Base-by-base conservation (phyloP, 495 filamentous ascomycete genomes). In the Darksidea phi region DNA sequence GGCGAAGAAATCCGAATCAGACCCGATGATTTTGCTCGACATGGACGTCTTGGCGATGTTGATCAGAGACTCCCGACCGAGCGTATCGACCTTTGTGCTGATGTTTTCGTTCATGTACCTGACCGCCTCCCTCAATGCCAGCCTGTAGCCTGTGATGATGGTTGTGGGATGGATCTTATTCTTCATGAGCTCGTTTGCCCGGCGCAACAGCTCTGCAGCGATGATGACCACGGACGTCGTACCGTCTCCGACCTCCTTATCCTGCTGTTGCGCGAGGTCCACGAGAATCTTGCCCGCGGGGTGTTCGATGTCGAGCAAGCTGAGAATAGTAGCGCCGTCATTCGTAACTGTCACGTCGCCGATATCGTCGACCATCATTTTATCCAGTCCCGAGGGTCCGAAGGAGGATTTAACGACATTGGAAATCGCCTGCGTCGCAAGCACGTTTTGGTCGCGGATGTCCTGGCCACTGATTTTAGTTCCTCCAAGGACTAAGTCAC, bases 331-430 rank as follows among this genome's bases (percentile, higher is more conserved):
- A 48, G 94, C 94, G 61, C 94, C 94, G 74, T 99, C 94, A 77
- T 99, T 99, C 46, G 94, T 99, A 57, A 99, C 94, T 51, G 95
- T 97, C 48, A 99, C 94, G 82, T 99, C 94, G 69, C 94, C 94
- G 73, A 97, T 97, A 71, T 99, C 94, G 75, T 99, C 94, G 71
- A 99, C 95, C 95, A 99, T 97, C 95, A 99, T 97, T 83, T 99
- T 99, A 72, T 99, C 94, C 66, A 99, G 79, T 34, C 94, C 94
- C 59, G 90, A 95, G 58, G 94, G 94, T 41, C 94, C 94, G 74
- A 97, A 99, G 13, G 94, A 99, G 77, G 88, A 95, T 78, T 96
- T 97, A 73, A 99, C 91, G 53, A 97, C 90, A 86, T 97, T 97
- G 74, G 94, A 88, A 72, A 99, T 97, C 46, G 92, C 91, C 75